phyloP scores from a whole-genome alignment of 208 protist genomes.

The Trichomonas tenax region DNA sequence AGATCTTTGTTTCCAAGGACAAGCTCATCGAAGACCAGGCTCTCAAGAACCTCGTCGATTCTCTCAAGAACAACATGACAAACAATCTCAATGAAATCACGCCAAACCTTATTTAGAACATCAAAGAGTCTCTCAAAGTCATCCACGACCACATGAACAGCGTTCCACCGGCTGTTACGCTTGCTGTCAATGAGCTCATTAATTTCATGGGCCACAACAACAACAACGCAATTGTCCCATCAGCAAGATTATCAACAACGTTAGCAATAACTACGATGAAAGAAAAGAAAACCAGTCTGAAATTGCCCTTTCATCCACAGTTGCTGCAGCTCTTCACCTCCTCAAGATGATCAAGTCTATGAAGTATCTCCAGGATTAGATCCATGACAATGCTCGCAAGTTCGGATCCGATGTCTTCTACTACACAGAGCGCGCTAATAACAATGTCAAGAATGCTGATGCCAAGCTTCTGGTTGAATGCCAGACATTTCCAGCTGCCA shows the following conservation, averaged over 20 bases:
- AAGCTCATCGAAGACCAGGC: not conserved
- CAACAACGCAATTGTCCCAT: no score
- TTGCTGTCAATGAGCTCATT: not conserved
- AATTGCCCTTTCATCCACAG: not conserved
- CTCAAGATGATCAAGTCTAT: not conserved
- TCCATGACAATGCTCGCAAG: not conserved
- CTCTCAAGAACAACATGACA: not conserved
- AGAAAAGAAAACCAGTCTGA: not conserved
- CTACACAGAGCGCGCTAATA: not conserved
- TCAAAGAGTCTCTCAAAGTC: not conserved
- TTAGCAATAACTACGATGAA: not conserved
- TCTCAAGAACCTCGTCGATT: not conserved
- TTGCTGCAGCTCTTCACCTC: not conserved
- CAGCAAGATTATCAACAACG: not conserved
- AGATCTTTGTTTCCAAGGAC: not conserved
- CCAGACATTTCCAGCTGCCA: not conserved
- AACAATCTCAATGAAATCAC: not conserved
- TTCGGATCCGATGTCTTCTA: not conserved
- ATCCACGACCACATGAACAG: not conserved
- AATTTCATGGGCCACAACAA: not conserved
- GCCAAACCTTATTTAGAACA: not conserved
- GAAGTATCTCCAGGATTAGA: not conserved
- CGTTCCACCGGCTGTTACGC: not conserved
- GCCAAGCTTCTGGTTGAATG: not conserved
- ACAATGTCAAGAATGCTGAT: not conserved